phyloP scores from a whole-genome alignment of 2,329 filamentous ascomycete species.

The Paraphoma sp. region DNA sequence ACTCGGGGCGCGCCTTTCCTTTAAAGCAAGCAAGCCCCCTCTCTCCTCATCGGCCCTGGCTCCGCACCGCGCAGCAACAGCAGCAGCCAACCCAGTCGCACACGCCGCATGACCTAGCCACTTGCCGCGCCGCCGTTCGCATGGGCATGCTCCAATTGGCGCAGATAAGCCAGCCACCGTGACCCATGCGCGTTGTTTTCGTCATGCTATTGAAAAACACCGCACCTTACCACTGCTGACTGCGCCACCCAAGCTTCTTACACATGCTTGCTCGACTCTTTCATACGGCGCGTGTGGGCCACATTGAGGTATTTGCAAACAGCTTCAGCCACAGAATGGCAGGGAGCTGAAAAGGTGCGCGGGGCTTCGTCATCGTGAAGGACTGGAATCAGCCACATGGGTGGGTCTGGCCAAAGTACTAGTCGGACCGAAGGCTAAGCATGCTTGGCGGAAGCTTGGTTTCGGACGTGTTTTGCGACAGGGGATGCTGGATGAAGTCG shows the following conservation, averaged over 20 bases:
- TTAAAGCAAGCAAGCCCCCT: not conserved
- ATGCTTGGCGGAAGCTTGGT: conserved; percentile 6
- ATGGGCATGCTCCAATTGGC: not conserved
- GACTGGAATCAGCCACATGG: not conserved
- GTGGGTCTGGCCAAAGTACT: not conserved
- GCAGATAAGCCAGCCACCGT: not conserved
- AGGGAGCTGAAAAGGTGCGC: not conserved
- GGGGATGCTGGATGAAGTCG: not conserved
- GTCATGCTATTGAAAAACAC: not conserved
- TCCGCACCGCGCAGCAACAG: not conserved
- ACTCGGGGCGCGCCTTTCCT: not conserved
- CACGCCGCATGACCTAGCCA: not conserved
- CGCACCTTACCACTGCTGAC: not conserved
- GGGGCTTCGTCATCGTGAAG: not conserved
- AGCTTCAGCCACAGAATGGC: not conserved
- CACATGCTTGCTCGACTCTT: not conserved
- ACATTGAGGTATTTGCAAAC: not conserved
- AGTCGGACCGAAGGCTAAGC: not conserved
- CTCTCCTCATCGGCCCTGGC: not conserved
- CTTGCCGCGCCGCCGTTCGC: not conserved
- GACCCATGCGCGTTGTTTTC: not conserved
- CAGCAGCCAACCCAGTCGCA: not conserved
- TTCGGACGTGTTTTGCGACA: not conserved
- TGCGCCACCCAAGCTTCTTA: not conserved
- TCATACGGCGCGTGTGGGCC: not conserved